Base-by-base conservation (phyloP, 2,329 filamentous ascomycete genomes). In the Verticillium tricorpus region DNA sequence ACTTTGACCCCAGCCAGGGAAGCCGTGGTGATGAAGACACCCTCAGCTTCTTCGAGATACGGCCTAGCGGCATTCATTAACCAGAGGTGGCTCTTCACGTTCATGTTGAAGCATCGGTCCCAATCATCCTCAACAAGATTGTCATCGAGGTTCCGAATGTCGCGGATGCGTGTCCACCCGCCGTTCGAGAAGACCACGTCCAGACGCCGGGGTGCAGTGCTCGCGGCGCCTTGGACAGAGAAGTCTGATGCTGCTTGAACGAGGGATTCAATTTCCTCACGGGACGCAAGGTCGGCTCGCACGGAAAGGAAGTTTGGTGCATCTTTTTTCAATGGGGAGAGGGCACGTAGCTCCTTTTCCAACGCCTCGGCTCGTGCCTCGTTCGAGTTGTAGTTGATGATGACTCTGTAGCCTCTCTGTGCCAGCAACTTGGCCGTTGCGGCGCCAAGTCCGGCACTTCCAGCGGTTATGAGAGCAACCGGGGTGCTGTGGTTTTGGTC, bases 151-250 rank as follows among this genome's bases (percentile, higher is more conserved):
- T 81, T 71, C 8, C 64, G 70, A 56, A 84, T 75, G 58, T 81
- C 72, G 14, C 79, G 73, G 17, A 82, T 71, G 17, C 68, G 70
- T 0, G 82, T 83, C 82, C 82, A 85, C 2, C 83, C 82, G 8
- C 89, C 89, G 73, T 95, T 95, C 2, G 89, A 90, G 68, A 94
- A 85, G 56, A 95, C 79, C 50, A 92, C 82, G 74, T 95, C 91
- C n/a, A 95, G 73, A 1, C 45, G 45, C 12, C 19, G 45, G 45
- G n/a, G 3, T 50, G 45, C 88, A 85, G 5, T 40, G 76, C 71
- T 88, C 12, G 45, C n/a, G 15, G 8, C 34, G 89, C 65, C 92
- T 5, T 22, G 45, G 2, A 50, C 9, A 19, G 45, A 80, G n/a
- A 74, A 74, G 31, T 81, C 75, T 57, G 88, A 79, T 1, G 85